Evolutionary conservation across 768 basidiomycete species (phyloP).

Genomic region (Tylopilus subfusipes): DNA sequence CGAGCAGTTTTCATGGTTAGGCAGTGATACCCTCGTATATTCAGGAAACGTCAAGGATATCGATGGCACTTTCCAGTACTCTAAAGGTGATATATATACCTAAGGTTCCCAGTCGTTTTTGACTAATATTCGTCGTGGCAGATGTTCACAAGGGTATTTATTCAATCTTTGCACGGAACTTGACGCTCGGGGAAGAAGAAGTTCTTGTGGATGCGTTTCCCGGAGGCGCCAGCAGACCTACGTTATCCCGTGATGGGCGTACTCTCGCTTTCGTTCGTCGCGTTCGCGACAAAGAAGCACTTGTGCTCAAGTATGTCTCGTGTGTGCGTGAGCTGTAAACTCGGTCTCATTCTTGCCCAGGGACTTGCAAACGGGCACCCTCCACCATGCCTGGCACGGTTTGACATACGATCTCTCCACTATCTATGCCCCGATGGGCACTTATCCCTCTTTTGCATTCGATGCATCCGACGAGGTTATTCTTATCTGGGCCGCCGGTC

Average conservation of each 20-base stretch:
- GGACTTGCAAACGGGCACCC: constrained; percentile 62
- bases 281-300: constrained; percentile 66
- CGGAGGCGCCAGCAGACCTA: constrained; percentile 72
- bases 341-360: constrained; percentile 32
- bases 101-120: not conserved
- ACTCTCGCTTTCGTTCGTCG: constrained; percentile 75
- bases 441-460: constrained; percentile 74
- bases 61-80: constrained; percentile 48
- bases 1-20: constrained; percentile 65
- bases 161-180: constrained; percentile 62
- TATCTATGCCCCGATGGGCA: constrained; percentile 74
- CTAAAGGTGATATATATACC: constrained; percentile 49
- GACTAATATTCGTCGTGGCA: constrained; percentile 21
- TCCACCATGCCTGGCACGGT: constrained; percentile 64
- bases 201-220: constrained; percentile 54
- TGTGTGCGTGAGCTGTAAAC: not conserved
- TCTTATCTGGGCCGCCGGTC: constrained; percentile 72
- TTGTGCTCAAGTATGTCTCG: constrained; percentile 60
- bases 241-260: constrained; percentile 61
- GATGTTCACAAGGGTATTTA: constrained; percentile 72
- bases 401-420: constrained; percentile 62
- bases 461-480: constrained; percentile 33
- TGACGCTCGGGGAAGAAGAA: constrained; percentile 56
- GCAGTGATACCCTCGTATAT: constrained; percentile 57
- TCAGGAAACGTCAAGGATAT: constrained; percentile 60